A percentile compares a stretch with the other conserved stretches of the same genome.
Evolutionary conservation across 2,329 filamentous ascomycete genomes (phyloP).

Genomic region (Podosphaera xanthii): DNA sequence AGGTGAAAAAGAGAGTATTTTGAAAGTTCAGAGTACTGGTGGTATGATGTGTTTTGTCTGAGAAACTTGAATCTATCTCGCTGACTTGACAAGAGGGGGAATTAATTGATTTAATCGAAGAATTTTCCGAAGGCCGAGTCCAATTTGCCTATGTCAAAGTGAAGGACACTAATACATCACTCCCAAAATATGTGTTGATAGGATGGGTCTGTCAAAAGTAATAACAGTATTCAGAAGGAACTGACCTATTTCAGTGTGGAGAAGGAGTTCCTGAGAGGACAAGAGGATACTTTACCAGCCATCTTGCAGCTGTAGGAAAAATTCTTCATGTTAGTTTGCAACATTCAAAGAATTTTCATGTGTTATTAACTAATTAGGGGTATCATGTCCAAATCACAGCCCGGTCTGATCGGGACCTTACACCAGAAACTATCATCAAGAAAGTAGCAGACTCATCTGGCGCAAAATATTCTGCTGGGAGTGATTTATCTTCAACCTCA

Average conservation of each 20-base stretch:
- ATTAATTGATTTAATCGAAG: conserved; percentile 69
- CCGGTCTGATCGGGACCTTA: conserved; percentile 72
- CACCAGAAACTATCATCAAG: conserved; percentile 67
- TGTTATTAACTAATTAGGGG: conserved; percentile 25
- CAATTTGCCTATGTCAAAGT: conserved; percentile 95
- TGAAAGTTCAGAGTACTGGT: conserved; percentile 85
- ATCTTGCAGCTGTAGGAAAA: conserved; percentile 72
- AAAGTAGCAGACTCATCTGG: conserved; percentile 91
- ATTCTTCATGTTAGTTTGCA: conserved; percentile 46
- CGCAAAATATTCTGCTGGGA: conserved; percentile 67
- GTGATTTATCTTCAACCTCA: conserved; percentile 30
- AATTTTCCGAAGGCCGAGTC: conserved; percentile 88
- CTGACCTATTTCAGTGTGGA: conserved; percentile 40
- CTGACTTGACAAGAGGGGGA: conserved; percentile 47
- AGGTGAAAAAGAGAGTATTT: conserved; percentile 69
- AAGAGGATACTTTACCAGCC: conserved; percentile 95
- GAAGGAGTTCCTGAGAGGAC: conserved; percentile 95
- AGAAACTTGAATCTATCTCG: neutral
- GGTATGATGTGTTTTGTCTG: conserved; percentile 24
- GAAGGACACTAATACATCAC: conserved; percentile 72
- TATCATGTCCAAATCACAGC: conserved; percentile 97
- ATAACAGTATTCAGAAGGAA: neutral
- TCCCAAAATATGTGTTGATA: conserved; percentile 84
- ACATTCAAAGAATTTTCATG: neutral
- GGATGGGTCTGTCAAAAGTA: conserved; percentile 39